Evolutionary conservation across 1,139 yeast species (phyloP).

Genomic region (Kodamaea ohmeri): DNA sequence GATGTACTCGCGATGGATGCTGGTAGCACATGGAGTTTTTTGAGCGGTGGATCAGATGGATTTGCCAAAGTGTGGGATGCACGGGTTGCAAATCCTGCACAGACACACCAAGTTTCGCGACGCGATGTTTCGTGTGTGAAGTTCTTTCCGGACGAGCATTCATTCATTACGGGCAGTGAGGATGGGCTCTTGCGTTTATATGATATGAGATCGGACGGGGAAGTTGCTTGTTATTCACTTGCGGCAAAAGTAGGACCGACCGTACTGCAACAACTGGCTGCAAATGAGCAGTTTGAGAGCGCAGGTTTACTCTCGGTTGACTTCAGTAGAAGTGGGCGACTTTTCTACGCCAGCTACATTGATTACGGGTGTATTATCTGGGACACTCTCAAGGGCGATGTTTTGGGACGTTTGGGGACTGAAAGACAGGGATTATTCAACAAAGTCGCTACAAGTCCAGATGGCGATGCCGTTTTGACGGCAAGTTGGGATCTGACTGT

Average conservation of each 20-base stretch:
- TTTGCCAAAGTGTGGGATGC: conserved; percentile 71
- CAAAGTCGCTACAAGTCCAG: conserved; percentile 65
- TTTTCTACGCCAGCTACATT: conserved; percentile 72
- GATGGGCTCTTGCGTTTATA: conserved; percentile 72
- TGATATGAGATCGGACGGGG: conserved; percentile 78
- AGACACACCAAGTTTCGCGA: conserved; percentile 58
- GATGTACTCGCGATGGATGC: conserved; percentile 64
- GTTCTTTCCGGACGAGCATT: conserved; percentile 69
- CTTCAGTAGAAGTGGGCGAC: conserved; percentile 72
- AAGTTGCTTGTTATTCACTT: conserved; percentile 53
- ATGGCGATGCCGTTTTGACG: conserved; percentile 72
- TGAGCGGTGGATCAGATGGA: conserved; percentile 78
- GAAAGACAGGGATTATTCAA: conserved; percentile 63
- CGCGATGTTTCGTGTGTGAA: conserved; percentile 67
- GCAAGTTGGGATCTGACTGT: conserved; percentile 71
- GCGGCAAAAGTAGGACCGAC: conserved; percentile 9
- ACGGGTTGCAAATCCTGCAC: conserved; percentile 52
- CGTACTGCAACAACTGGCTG: conserved; percentile 3
- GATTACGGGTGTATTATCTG: conserved; percentile 74
- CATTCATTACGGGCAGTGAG: conserved; percentile 73
- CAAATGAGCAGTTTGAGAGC: conserved; percentile 39
- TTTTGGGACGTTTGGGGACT: conserved; percentile 54
- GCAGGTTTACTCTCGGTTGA: conserved; percentile 71
- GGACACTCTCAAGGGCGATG: conserved; percentile 68
- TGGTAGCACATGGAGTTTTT: conserved; percentile 36